Percentiles rank a stretch among this genome's conserved stretches.
These are phyloP conservation scores for Maudiozyma humilis DNA, from an alignment of 1,139 yeast species.

Conservation along the genomic window DNA sequence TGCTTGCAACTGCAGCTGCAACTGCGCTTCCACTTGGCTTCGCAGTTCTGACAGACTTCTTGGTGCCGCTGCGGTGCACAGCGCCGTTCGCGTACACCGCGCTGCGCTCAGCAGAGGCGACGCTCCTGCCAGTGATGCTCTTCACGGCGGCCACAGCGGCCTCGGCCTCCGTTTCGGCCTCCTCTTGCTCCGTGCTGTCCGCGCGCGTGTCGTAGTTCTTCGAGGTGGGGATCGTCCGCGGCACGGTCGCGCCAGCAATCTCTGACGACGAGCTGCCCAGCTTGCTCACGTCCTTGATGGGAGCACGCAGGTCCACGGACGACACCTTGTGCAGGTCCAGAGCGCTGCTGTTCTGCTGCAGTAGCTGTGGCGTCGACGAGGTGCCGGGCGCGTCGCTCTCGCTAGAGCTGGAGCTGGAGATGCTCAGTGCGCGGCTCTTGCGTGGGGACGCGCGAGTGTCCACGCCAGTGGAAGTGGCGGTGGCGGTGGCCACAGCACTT, in stretches of 20 bases:
- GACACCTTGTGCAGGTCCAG: slow-evolving; percentile 4
- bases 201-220: slow-evolving; percentile 27
- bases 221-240: slow-evolving; percentile 31
- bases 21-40: no score
- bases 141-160: no score
- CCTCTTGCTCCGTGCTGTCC: neutral
- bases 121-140: no score
- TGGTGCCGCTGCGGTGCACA: slow-evolving; percentile 2
- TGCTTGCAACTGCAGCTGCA: no score
- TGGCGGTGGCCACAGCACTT: neutral
- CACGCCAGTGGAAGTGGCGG: neutral
- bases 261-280: slow-evolving; percentile 14
- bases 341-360: neutral
- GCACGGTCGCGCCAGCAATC: slow-evolving; percentile 33
- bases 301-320: slow-evolving; percentile 6
- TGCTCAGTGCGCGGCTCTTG: no score
- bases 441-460: no score
- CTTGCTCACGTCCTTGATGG: slow-evolving; percentile 3
- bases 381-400: neutral
- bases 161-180: no score
- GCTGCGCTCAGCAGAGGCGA: no score
- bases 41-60: neutral
- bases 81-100: no score
- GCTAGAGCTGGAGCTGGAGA: neutral
- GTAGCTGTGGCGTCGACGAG: neutral